Evolutionary conservation across 805 yeast genomes (phyloP).

Genomic region (Starmerella etchellsii): DNA sequence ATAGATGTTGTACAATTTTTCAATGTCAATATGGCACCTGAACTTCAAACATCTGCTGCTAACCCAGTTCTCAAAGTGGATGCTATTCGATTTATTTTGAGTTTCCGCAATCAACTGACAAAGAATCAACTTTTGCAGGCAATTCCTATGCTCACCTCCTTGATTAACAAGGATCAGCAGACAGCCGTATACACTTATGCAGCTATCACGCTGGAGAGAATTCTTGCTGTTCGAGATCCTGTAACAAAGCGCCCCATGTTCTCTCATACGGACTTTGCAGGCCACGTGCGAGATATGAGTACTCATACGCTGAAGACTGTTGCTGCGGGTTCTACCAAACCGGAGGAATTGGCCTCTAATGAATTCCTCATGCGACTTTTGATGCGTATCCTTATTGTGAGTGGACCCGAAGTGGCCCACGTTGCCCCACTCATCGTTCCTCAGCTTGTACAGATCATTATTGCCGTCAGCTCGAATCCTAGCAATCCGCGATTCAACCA

Average conservation of each 20-base stretch:
- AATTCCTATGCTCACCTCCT: conserved; percentile 62
- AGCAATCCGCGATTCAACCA: conserved; percentile 91
- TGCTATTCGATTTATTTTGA: conserved; percentile 80
- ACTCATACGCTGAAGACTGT: conserved; percentile 56
- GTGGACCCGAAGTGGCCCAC: conserved; percentile 36
- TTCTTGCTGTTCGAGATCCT: conserved; percentile 56
- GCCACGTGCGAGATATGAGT: conserved; percentile 45
- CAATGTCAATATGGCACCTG: conserved; percentile 65
- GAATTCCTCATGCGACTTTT: conserved; percentile 83
- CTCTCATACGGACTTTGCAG: conserved; percentile 56
- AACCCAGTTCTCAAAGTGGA: conserved; percentile 74
- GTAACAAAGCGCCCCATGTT: conserved; percentile 39
- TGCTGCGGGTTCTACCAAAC: conserved; percentile 44
- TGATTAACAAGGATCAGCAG: conserved; percentile 51
- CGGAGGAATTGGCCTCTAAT: conserved; percentile 89
- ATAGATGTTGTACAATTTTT: conserved; percentile 84
- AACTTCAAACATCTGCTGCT: conserved; percentile 38
- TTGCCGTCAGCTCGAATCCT: conserved; percentile 71
- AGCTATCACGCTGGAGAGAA: conserved; percentile 82
- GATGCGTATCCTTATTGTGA: conserved; percentile 70
- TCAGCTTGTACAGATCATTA: conserved; percentile 58
- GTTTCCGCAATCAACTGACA: conserved; percentile 84
- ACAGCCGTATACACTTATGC: conserved; percentile 80
- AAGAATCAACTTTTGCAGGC: conserved; percentile 70
- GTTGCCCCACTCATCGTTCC: conserved; percentile 35